These are phyloP conservation scores for Cladophialophora chaetospira DNA, from an alignment of 2,329 filamentous ascomycete species.

Conservation along the genomic window DNA sequence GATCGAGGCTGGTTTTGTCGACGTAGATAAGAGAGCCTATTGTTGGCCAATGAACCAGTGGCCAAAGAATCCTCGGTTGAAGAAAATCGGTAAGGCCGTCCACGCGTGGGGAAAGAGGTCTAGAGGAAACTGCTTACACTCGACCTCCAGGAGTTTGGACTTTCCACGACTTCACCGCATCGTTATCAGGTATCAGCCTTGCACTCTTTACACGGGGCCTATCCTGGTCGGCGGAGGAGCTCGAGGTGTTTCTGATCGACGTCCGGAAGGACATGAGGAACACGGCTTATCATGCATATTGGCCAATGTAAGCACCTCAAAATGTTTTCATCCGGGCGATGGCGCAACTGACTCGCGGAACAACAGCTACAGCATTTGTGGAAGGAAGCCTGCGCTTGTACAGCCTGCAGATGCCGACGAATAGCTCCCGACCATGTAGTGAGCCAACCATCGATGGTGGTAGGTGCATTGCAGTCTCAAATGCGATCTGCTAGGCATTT, in stretches of 20 bases:
- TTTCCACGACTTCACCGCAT: constrained; percentile 32
- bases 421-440: background rate
- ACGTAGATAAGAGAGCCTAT: constrained; percentile 31
- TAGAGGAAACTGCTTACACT: background rate
- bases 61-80: constrained; percentile 36
- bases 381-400: constrained; percentile 11
- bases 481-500: background rate
- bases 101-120: background rate
- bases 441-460: background rate
- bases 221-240: constrained; percentile 36
- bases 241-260: constrained; percentile 38
- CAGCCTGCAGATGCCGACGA: background rate
- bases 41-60: constrained; percentile 37
- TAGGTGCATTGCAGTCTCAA: background rate
- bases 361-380: constrained; percentile 16
- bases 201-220: constrained; percentile 27
- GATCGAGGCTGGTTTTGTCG: constrained; percentile 33
- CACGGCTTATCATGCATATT: constrained; percentile 36
- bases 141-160: constrained; percentile 15
- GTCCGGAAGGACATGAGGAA: constrained; percentile 40
- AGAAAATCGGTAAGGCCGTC: constrained; percentile 26
- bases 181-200: constrained; percentile 36
- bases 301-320: constrained; percentile 18
- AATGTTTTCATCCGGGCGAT: background rate
- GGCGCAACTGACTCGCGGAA: constrained; percentile 6